Evolutionary conservation across 805 yeast genomes (phyloP), one percentile per base, ranked within the genome.

Genomic region (Candida sakaeoensis): DNA sequence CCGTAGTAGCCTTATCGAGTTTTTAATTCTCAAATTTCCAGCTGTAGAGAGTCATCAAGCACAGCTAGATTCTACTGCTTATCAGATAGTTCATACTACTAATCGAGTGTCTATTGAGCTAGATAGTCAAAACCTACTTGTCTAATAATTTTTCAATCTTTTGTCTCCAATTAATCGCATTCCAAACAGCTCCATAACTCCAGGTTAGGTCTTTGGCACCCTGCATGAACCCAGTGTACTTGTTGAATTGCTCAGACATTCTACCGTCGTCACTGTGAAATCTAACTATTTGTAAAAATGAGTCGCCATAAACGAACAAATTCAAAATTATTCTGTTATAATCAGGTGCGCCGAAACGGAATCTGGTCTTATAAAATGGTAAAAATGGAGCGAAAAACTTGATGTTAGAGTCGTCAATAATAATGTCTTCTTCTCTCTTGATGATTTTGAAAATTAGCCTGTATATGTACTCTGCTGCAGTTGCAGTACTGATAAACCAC

Each of bases 121-220:
- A n/a, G n/a, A n/a, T n/a, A n/a, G n/a, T n/a, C n/a, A n/a, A n/a
- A n/a, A n/a, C n/a, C n/a, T n/a, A n/a, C n/a, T n/a, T n/a, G n/a
- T 32, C n/a, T 34, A 23, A 15, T 14, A 34, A 12, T 24, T 34
- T 33, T 21, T 32, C 29, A 22, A 40, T 29, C 31, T 27, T 43
- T 39, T 53, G 47, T 58, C 93, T 79, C 80, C 85, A 77, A 57
- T 81, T 70, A 42, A 75, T 64, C 8, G 91, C 78, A 49, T 78
- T 74, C 79, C 83, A 80, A 33, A 85, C 76, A 4, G 95, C 74
- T 23, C 88, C 78, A 57, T 87, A 87, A 45, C 95, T 83, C 98
- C 98, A 91, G 4, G 97, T 90, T 50, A 91, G 74, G 51, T 85
- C 77, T 40, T 65, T 62, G 0, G 98, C 98, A 5, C 98, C 98